Evolutionary conservation across 2,329 filamentous ascomycete species (phyloP), one percentile per base, ranked within the genome.

Genomic region (Cercospora janseana): DNA sequence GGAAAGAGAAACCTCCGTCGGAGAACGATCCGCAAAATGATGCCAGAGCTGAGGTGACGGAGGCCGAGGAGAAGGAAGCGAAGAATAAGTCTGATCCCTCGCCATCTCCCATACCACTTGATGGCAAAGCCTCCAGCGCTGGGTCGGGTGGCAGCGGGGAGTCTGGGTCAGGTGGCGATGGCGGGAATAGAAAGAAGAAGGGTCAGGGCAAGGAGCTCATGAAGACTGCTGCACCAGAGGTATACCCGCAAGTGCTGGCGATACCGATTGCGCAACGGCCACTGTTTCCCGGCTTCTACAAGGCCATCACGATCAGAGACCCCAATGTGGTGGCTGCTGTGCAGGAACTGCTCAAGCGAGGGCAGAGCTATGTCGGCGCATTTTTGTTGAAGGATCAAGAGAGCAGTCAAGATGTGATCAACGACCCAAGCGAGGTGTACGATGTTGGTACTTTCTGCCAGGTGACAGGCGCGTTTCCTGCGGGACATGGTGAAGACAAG

Each of bases 321-420:
- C 88, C 87, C 13, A 87, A 93, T 61, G 93, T 98, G 27, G 87
- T 91, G 10, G 83, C 85, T 29, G 93, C 93, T 16, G 95, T 98
- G 59, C 87, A 91, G 51, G 94, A 98, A 67, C 93, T 95, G 79
- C 88, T 97, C 68, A 95, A 95, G 77, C 81, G 92, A 45, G 93
- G 93, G 0, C 94, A 98, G 70, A 94, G 92, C 18, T 98, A 98
- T 64, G 89, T 98, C 31, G 93, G 93, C 56, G 92, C 91, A 3
- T 98, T 98, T 72, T 71, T 98, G 64, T 90, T 97, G 75, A 97
- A 97, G 71, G 91, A 98, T 66, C 92, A 96, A 66, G 87, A 89
- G 56, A 87, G 88, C 56, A 93, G 97, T 67, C 88, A 89, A 66
- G 94, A 98, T 69, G 82, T 94, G 41, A 97, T 98, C 66, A 87